phyloP scores from a whole-genome alignment of 2,329 filamentous ascomycete genomes.

The Trichoderma endophyticum region DNA sequence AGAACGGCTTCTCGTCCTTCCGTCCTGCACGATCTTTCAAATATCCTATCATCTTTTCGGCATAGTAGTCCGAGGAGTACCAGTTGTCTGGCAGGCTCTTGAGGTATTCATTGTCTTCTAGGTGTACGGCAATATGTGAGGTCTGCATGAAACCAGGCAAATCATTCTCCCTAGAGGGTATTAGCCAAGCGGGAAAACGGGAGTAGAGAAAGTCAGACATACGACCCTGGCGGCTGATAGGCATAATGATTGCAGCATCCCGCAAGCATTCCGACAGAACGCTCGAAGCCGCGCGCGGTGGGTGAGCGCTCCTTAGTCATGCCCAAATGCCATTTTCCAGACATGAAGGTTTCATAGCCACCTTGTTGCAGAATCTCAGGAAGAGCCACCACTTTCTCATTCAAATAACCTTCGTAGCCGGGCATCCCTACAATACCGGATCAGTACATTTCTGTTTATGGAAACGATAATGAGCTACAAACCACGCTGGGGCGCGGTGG shows the following conservation, averaged over 20 bases:
- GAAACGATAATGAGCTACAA: background rate
- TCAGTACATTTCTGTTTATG: background rate
- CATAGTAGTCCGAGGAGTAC: constrained; percentile 44
- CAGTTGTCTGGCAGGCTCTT: background rate
- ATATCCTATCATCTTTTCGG: constrained; percentile 51
- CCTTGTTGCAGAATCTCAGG: constrained; percentile 56
- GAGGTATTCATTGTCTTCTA: background rate
- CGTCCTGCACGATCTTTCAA: constrained; percentile 46
- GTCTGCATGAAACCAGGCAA: background rate
- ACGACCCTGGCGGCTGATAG: background rate
- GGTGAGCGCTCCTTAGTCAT: constrained; percentile 56
- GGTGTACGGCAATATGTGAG: background rate
- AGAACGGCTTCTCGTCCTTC: constrained; percentile 46
- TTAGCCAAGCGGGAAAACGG: background rate
- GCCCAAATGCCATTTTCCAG: constrained; percentile 64
- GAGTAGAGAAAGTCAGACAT: background rate
- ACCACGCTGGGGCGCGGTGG: constrained; percentile 52
- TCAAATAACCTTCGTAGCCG: background rate
- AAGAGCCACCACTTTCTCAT: constrained; percentile 52
- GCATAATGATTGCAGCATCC: constrained; percentile 53
- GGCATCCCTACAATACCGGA: background rate
- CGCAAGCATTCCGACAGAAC: constrained; percentile 57
- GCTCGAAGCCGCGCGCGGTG: constrained; percentile 55
- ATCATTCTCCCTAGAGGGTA: background rate
- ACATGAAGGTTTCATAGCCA: constrained; percentile 59